Evolutionary conservation across 345 rosid species (phyloP), one percentile per base, ranked within the genome.

Genomic region (Carallia pectinifolia): DNA sequence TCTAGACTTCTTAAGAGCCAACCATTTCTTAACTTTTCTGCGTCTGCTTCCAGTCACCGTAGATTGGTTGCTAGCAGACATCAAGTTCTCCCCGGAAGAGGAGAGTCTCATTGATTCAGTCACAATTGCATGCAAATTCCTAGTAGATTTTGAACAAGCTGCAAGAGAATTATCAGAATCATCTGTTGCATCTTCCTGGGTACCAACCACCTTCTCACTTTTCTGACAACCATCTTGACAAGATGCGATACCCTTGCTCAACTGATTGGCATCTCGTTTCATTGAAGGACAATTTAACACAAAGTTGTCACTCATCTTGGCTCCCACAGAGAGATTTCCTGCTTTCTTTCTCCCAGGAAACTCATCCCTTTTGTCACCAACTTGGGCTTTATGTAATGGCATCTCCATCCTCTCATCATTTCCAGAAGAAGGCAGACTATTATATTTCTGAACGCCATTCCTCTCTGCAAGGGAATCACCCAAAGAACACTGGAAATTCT

Each of bases 311-410:
- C 10, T 18, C 47, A 56, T 70, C 67, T 69, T 73, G 62, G 76
- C 69, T 71, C 74, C 81, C 60, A 58, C 31, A 61, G 63, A 68
- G 53, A 74, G 67, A 74, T 77, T 78, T 27, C 85, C 73, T 13
- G 60, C 58, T 70, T 70, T 79, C 80, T 82, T 85, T 71, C 81
- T 80, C 50, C 81, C 81, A 48, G 80, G 60, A 77, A 82, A 73
- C 69, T 23, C 72, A 77, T 81, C 81, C 77, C 47, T 73, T 61
- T 64, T 71, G 12, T 72, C 78, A 63, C 70, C 60, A 59, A 52
- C 65, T 47, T 73, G 79, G 30, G 58, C 66, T 60, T 76, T 72
- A 63, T 67, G 71, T 44, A 73, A 62, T 52, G 77, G 36, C 62
- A 62, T 80, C 61, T 75, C 76, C 34, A 64, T 65, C 56, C 79